Conservation (phyloP, 176 grass and related monocot species). For the Oryza coarctata region DNA sequence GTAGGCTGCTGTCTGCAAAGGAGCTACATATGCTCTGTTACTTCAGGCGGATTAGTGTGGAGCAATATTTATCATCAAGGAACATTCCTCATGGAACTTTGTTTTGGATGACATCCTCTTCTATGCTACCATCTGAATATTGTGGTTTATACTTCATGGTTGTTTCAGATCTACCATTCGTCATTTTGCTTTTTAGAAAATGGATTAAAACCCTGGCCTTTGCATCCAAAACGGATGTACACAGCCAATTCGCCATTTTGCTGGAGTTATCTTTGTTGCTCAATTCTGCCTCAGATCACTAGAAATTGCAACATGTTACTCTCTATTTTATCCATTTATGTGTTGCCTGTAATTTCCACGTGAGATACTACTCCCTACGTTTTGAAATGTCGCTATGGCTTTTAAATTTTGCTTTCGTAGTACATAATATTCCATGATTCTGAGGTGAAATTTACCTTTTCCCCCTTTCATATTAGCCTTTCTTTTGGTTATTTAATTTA, state of each 20-base stretch:
- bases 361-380: too few species aligned
- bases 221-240: too few species aligned
- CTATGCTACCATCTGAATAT: neutral
- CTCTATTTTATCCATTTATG: neutral
- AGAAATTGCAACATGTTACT: neutral
- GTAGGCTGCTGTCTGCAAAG: conserved; percentile 2
- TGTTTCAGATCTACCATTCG: neutral
- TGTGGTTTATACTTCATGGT: neutral
- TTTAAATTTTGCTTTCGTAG: too few species aligned
- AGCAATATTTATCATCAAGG: neutral
- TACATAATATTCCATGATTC: too few species aligned
- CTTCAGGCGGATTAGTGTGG: neutral
- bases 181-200: neutral
- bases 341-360: neutral
- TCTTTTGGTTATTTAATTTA: too few species aligned
- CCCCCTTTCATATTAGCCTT: too few species aligned
- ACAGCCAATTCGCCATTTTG: neutral
- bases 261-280: neutral
- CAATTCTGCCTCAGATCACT: neutral
- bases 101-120: neutral
- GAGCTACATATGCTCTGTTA: neutral
- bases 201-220: too few species aligned
- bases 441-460: too few species aligned
- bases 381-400: too few species aligned
- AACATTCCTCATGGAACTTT: neutral